Base-by-base conservation (phyloP, 2,329 filamentous ascomycete species). In the Fusarium sp. region DNA sequence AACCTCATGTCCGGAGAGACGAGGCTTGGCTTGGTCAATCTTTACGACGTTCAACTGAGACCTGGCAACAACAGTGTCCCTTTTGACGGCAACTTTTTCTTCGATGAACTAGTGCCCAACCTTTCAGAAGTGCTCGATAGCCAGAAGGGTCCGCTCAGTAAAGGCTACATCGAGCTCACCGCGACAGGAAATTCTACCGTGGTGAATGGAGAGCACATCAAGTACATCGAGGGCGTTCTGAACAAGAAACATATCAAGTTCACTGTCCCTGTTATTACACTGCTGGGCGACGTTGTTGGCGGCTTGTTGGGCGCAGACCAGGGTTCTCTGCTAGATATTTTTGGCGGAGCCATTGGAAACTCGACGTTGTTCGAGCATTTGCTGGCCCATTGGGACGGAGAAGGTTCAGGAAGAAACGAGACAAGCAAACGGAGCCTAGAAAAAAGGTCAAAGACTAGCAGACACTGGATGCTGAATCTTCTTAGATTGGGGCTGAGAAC, bases 161-260 rank as follows among this genome's bases (percentile, higher is more conserved):
- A 79, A 0, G 84, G 84, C 5, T 77, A 80, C n/a, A 72, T 86
- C 23, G 76, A 79, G 62, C 73, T 86, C 43, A 80, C 78, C 48
- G 79, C 80, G 5, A 79, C 79, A 0, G 83, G 83, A 4, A 85
- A 85, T 51, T 62, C 78, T 2, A 83, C 83, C 1, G 68, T 80
- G 1, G 78, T 82, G 43, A 78, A 84, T 37, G 83, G 83, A 3
- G 16, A 81, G 62, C 82, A 81, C 60, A 82, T 87, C 47, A 67
- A 72, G 2, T 86, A 82, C 54, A 70, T 84, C n/a, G 83, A 86
- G 59, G 72, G 78, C 1, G 78, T 86, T 8, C 73, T 87, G 40
- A 82, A 82, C 61, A 76, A 75, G 0, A 80, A 82, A 41, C 76
- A 71, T 2, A 74, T 86, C 7, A 66, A 74, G 0, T 76, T 81